These are phyloP conservation scores for Colletotrichum magnum DNA, from an alignment of 2,329 filamentous ascomycete genomes.

Conservation along the genomic window DNA sequence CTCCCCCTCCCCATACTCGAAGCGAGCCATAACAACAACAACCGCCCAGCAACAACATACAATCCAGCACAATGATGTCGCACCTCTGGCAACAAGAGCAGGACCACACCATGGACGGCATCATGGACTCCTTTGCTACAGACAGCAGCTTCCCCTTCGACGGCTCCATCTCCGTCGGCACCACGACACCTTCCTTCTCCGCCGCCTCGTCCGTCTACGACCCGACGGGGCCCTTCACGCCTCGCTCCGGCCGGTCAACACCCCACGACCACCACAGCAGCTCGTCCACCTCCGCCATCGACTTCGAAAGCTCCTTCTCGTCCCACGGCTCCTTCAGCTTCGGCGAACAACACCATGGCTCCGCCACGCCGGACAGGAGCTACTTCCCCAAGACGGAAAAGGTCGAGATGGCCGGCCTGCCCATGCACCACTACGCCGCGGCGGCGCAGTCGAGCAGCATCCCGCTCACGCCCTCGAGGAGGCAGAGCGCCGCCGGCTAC, in stretches of 20 bases:
- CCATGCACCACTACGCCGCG: slow-evolving; percentile 30
- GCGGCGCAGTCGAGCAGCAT: slow-evolving; percentile 13
- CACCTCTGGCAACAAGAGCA: slow-evolving; percentile 38
- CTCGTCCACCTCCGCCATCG: slow-evolving; percentile 50
- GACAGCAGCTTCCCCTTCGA: slow-evolving; percentile 41
- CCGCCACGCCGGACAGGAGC: slow-evolving; percentile 31
- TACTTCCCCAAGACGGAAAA: slow-evolving; percentile 38
- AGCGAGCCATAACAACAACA: slow-evolving; percentile 15
- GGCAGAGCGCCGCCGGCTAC: slow-evolving; percentile 32
- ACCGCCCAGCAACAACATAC: slow-evolving; percentile 36
- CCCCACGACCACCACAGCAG: slow-evolving; percentile 49
- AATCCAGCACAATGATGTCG: slow-evolving; percentile 39
- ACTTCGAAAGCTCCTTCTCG: slow-evolving; percentile 53
- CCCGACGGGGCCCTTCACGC: slow-evolving; percentile 60
- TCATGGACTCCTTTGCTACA: slow-evolving; percentile 39
- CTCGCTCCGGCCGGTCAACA: slow-evolving; percentile 60
- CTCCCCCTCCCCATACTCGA: slow-evolving; percentile 1
- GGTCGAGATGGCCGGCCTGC: slow-evolving; percentile 32
- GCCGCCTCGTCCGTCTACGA: slow-evolving; percentile 57
- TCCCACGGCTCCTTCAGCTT: slow-evolving; percentile 45
- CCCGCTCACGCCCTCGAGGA: slow-evolving; percentile 36
- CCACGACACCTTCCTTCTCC: slow-evolving; percentile 40
- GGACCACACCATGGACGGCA: slow-evolving; percentile 37
- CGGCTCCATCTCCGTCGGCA: slow-evolving; percentile 37
- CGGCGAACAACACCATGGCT: slow-evolving; percentile 29